Base-by-base conservation (phyloP, 768 basidiomycete species). In the Mrakia frigida region DNA sequence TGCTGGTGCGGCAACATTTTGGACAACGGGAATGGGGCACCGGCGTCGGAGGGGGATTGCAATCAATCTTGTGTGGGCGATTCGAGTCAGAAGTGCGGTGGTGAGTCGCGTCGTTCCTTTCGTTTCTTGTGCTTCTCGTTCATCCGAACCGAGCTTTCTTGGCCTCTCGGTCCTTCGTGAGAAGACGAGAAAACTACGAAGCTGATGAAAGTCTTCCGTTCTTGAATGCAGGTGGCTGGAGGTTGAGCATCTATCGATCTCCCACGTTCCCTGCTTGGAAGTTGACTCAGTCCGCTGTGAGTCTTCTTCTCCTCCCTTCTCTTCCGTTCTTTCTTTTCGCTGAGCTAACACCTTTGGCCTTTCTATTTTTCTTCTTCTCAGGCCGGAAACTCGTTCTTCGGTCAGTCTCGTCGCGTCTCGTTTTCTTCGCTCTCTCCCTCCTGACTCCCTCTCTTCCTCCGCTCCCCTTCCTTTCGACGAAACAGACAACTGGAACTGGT, bases 21-120 rank as follows among this genome's bases (percentile, higher is more conserved):
- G 21, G 65, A 74, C 43, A 74, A 74, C 53, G 63, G 65, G 35
- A 74, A 68, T 50, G 74, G 74, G 9, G 18, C n/a, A 2, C n/a
- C 31, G 21, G 28, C 35, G 37, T 3, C 65, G 16, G 21, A 35
- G 3, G 23, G 33, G 0, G 65, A 59, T 37, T 74, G 74, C 61
- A 10, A 14, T 9, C 16, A 37, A 16, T 2, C 31, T 3, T 74
- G 74, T 21, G 74, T 35, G 4, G 74, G 74, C 4, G 67, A 69
- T 31, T 0, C 52, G 10, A 50, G 31, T 11, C 63, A 74, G 25
- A 67, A 33, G 61, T 74, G 73, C 33, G 73, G 73, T 10, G 70
- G 70, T 23, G 53, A 50, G 52, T 72, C 31, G 70, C 23, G 46
- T 23, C 33, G 59, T 23, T 11, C 6, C 63, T 6, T 13, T 3